phyloP scores from a whole-genome alignment of 371 early-diverging fungal genomes.

The Massospora cicadina region DNA sequence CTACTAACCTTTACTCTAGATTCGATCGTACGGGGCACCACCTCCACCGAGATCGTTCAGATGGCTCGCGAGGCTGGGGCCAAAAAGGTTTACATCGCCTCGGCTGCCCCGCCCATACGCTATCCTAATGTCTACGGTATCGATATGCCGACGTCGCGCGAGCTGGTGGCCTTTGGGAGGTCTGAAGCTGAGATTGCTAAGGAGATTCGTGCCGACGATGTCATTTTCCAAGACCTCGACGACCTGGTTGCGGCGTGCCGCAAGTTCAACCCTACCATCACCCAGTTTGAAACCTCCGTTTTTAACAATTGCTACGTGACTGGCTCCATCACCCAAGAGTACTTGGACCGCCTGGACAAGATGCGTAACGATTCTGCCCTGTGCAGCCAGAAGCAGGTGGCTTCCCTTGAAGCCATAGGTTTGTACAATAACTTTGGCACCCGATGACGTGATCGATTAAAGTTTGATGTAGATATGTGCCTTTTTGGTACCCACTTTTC shows the following conservation, averaged over 20 bases:
- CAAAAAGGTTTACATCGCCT: conserved; percentile 94
- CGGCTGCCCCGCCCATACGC: conserved; percentile 84
- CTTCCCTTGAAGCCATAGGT: conserved; percentile 5
- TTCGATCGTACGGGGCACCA: conserved; percentile 94
- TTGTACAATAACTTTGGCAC: conserved; percentile 8
- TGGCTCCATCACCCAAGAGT: conserved; percentile 62
- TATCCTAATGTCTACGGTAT: conserved; percentile 97
- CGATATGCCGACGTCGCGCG: conserved; percentile 89
- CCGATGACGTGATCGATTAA: too few relatives aligned
- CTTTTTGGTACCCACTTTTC: too few relatives aligned
- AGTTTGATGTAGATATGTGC: too few relatives aligned
- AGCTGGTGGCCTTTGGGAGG: conserved; percentile 71
- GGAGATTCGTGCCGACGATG: conserved; percentile 78
- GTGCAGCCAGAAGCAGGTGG: conserved; percentile 13
- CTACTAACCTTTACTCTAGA: conserved; percentile 25
- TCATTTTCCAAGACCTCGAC: conserved; percentile 74
- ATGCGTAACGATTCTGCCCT: conserved; percentile 29
- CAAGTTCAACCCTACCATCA: conserved; percentile 62
- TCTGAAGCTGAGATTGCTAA: conserved; percentile 65
- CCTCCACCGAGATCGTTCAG: conserved; percentile 89
- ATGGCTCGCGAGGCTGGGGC: conserved; percentile 98
- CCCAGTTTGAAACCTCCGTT: conserved; percentile 80
- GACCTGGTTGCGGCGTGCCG: conserved; percentile 63
- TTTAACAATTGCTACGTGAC: conserved; percentile 87
- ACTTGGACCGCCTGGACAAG: conserved; percentile 55